Base-by-base conservation (phyloP, 1,139 yeast species). In the Zygosaccharomyces sapae region DNA sequence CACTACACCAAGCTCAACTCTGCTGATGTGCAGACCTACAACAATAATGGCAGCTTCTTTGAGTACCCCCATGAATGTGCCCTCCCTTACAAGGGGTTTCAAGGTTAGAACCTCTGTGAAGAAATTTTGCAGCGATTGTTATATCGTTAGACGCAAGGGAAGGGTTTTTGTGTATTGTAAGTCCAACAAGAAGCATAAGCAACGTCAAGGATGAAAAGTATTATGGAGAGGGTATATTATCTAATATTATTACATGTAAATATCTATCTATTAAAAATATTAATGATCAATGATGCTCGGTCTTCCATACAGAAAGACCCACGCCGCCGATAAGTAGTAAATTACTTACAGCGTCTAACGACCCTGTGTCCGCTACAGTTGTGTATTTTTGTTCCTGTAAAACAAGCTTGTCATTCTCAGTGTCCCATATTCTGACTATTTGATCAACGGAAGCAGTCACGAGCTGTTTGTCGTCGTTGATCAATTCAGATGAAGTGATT, bases 121-220 rank as follows among this genome's bases (percentile, higher is more conserved):
- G 73, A 89, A 86, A 73, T 84, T 87, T 68, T 90, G 97, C 69
- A 76, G 83, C 45, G 94, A 88, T 65, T 90, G 98, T 67, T 90
- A 89, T 65, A 53, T 87, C 70, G 96, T 92, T 12, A 84, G 94
- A 70, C 82, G 97, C 70, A 90, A 89, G 70, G 97, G 97, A 33
- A 76, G 95, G 62, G 94, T 89, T 20, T 89, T 86, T 58, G 96
- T 90, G 35, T 85, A 86, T 66, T 92, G 97, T 74, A 90, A 90
- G 67, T 74, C 92, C 41, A 88, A 89, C 67, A 89, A 90, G 54
- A 88, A 88, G 70, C 98, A 92, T 70, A 92, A 92, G 71, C 98
- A 92, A 70, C 87, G 97, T 70, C 97, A 90, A 70, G 96, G 96
- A 56, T 90, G 68, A 35, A 5, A 16, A 10, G 12, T 8, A 5